These are phyloP conservation scores for Microstegium vimineum DNA, from an alignment of 176 grass and related monocot genomes.

Conservation along the genomic window DNA sequence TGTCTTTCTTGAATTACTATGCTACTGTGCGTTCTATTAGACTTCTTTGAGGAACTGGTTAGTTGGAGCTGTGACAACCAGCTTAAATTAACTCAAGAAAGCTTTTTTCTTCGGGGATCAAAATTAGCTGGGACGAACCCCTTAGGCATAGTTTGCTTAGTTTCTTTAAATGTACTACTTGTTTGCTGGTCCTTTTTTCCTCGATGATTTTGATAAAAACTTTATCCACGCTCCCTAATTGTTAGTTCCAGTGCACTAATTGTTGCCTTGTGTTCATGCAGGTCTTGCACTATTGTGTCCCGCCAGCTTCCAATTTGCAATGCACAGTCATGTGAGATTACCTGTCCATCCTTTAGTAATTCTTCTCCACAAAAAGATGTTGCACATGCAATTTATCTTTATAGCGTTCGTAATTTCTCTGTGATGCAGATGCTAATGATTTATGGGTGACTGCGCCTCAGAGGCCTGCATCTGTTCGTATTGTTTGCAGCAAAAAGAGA, in stretches of 20 bases:
- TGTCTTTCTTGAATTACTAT: too few relatives aligned
- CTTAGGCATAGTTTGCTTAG: not conserved
- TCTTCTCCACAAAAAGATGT: not conserved
- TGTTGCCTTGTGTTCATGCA: slow-evolving; percentile 16
- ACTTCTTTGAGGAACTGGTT: not conserved
- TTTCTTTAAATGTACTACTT: not conserved
- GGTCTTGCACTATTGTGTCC: slow-evolving; percentile 38
- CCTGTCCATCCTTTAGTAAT: slow-evolving; percentile 7
- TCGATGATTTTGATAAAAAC: not conserved
- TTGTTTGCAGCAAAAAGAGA: slow-evolving; percentile 79
- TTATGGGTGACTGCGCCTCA: slow-evolving; percentile 25
- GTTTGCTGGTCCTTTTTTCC: not conserved
- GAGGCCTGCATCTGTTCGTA: slow-evolving; percentile 31
- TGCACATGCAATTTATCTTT: not conserved
- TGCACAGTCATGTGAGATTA: slow-evolving; percentile 56
- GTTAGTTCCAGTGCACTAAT: not conserved
- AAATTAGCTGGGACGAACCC: not conserved
- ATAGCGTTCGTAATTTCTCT: not conserved
- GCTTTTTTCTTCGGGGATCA: not conserved
- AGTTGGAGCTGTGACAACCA: not conserved
- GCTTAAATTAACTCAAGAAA: not conserved
- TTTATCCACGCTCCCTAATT: not conserved
- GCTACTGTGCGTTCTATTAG: not conserved
- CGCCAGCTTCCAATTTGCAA: slow-evolving; percentile 37
- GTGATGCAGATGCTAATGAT: slow-evolving; percentile 43